These are phyloP conservation scores for Cephaloascus albidus DNA, from an alignment of 805 yeast species.

Conservation along the genomic window DNA sequence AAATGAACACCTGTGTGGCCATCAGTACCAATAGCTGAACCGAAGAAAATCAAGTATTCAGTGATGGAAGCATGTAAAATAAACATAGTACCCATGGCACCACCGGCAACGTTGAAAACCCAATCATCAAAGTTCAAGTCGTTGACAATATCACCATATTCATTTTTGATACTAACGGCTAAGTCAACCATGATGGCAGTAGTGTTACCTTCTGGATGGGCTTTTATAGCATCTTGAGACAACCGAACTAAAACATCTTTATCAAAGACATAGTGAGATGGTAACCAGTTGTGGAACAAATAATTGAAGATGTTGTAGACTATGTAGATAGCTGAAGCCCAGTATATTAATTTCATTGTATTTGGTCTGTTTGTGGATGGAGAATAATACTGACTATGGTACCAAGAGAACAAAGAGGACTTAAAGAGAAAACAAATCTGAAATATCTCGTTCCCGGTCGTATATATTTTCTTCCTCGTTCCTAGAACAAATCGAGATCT, in stretches of 20 bases:
- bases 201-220: slow-evolving; percentile 48
- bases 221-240: slow-evolving; percentile 42
- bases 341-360: not conserved
- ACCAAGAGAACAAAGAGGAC: too few relatives aligned
- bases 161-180: slow-evolving; percentile 44
- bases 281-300: slow-evolving; percentile 57
- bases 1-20: slow-evolving; percentile 95
- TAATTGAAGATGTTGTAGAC: slow-evolving; percentile 24
- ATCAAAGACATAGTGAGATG: slow-evolving; percentile 64
- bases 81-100: slow-evolving; percentile 96
- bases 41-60: slow-evolving; percentile 89
- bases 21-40: slow-evolving; percentile 89
- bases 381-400: too few relatives aligned
- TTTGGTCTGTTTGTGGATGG: not conserved
- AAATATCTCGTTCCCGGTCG: too few relatives aligned
- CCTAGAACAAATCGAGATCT: too few relatives aligned
- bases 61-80: slow-evolving; percentile 90
- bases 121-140: slow-evolving; percentile 71
- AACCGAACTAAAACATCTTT: slow-evolving; percentile 47
- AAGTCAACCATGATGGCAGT: slow-evolving; percentile 56
- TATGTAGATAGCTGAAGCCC: slow-evolving; percentile 9
- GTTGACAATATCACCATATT: slow-evolving; percentile 71
- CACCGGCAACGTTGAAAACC: slow-evolving; percentile 97
- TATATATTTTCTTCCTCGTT: too few relatives aligned
- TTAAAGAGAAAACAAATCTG: too few relatives aligned